Evolutionary conservation across 371 early-diverging fungal species (phyloP), one percentile per base, ranked within the genome.

Genomic region (Rhizopus delemar): DNA sequence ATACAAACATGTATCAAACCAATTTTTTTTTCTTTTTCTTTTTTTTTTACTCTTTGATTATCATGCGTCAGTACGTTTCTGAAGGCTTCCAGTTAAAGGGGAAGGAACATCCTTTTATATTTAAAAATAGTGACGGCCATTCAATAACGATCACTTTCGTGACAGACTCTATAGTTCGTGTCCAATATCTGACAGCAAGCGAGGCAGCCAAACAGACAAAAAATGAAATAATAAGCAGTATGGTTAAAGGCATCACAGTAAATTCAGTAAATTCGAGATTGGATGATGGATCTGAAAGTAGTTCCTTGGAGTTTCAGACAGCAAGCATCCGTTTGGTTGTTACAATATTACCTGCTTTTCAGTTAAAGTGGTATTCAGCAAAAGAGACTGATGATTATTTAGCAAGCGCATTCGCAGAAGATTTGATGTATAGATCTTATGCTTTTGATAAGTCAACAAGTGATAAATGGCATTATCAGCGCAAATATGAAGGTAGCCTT

Each of bases 381-480:
- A n/a, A 22, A 45, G n/a, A 45, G 2, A 11, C 8, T 8, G 46
- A 45, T 45, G 0, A 0, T 39, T 12, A 39, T 39, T 39, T 2
- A 9, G 38, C 46, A 0, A 63, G 65, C n/a, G 39, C 74, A 5
- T 80, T 85, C 62, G 69, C 81, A 1, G 74, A 83, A 45, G 86
- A 87, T 51, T 63, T 85, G 3, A 59, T 77, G 0, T 71, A 70
- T 49, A 68, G 86, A n/a, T 74, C 82, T 2, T 83, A 83, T 65
- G 67, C 75, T 1, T 71, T 75, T 53, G 72, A 77, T 12, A 53
- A 51, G 35, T 36, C 38, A 34, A 48, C 33, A 38, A 51, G 55
- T 9, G 53, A 61, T 11, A 57, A 68, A 8, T 80, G 70, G 69
- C 81, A 81, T 49, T 77, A 77, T 56, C 73, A 69, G 31, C 39